Evolutionary conservation across 1,139 yeast genomes (phyloP).

Genomic region (Trichomonascaceae sp.): DNA sequence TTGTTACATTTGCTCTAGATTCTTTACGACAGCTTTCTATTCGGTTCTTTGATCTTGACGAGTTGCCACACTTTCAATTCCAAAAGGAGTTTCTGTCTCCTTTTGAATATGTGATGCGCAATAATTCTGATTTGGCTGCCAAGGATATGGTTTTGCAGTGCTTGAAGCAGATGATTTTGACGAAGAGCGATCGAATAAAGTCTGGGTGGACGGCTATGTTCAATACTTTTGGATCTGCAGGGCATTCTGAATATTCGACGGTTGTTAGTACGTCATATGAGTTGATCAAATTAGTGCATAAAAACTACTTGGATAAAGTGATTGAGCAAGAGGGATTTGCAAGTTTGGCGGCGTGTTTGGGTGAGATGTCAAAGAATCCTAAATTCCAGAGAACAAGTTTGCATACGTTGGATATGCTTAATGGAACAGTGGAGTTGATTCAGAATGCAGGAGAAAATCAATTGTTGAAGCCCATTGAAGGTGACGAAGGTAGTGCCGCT

Average conservation of each 20-base stretch:
- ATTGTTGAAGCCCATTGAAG: conserved; percentile 12
- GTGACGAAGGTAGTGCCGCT: conserved; percentile 14
- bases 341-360: conserved; percentile 68
- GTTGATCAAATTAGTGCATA: conserved; percentile 57
- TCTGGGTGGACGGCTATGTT: conserved; percentile 96
- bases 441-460: background rate
- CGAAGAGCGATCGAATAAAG: conserved; percentile 66
- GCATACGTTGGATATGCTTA: conserved; percentile 73
- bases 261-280: conserved; percentile 60
- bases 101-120: conserved; percentile 69
- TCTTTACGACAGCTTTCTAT: conserved; percentile 88
- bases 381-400: conserved; percentile 74
- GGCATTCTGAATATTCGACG: conserved; percentile 31
- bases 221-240: conserved; percentile 65
- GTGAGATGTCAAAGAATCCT: conserved; percentile 79
- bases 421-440: conserved; percentile 52
- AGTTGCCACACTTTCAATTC: conserved; percentile 89
- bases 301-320: conserved; percentile 57
- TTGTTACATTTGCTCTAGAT: conserved; percentile 87
- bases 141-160: conserved; percentile 91
- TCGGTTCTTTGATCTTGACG: conserved; percentile 90
- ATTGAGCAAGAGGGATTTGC: conserved; percentile 69
- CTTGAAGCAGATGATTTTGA: conserved; percentile 74
- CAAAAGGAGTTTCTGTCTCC: conserved; percentile 93
- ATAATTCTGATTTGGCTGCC: conserved; percentile 64